Conservation (phyloP, 306 rosid species). For the Argentina anserina region DNA sequence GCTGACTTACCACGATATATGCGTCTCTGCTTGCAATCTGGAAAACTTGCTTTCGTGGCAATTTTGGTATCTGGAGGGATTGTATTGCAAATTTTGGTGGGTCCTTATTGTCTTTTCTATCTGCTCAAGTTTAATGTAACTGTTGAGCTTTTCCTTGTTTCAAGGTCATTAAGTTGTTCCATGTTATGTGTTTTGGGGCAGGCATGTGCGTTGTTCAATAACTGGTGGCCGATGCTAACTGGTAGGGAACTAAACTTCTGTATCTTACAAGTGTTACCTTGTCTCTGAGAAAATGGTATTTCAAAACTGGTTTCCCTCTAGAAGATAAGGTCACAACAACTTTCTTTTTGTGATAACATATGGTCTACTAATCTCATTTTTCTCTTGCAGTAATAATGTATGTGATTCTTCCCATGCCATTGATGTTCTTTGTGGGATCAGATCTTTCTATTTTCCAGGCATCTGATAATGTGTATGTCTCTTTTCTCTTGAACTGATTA, state of each 20-base stretch:
- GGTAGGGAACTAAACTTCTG: slow-evolving; percentile 40
- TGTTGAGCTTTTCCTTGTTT: background rate
- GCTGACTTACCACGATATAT: slow-evolving; percentile 73
- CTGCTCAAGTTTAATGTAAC: background rate
- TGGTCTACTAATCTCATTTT: slow-evolving; percentile 12
- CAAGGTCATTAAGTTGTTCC: slow-evolving; percentile 6
- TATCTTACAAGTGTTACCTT: background rate
- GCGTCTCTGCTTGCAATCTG: slow-evolving; percentile 61
- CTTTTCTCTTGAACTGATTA: slow-evolving; percentile 7
- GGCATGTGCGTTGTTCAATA: slow-evolving; percentile 92
- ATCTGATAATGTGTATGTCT: slow-evolving; percentile 48
- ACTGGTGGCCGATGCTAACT: slow-evolving; percentile 99
- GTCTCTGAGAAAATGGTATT: background rate
- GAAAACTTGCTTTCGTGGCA: slow-evolving; percentile 72
- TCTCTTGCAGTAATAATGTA: slow-evolving; percentile 65
- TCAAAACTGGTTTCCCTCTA: background rate
- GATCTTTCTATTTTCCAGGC: slow-evolving; percentile 51
- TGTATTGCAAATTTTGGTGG: slow-evolving; percentile 80
- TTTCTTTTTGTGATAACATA: background rate
- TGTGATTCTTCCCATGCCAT: slow-evolving; percentile 89
- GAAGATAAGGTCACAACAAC: background rate
- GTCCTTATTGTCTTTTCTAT: slow-evolving; percentile 26
- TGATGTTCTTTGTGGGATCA: slow-evolving; percentile 71
- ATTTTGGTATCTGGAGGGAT: slow-evolving; percentile 84
- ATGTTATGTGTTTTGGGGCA: slow-evolving; percentile 33